phyloP scores from a whole-genome alignment of 192 early-diverging fungal species.

The Podochytrium sp. region DNA sequence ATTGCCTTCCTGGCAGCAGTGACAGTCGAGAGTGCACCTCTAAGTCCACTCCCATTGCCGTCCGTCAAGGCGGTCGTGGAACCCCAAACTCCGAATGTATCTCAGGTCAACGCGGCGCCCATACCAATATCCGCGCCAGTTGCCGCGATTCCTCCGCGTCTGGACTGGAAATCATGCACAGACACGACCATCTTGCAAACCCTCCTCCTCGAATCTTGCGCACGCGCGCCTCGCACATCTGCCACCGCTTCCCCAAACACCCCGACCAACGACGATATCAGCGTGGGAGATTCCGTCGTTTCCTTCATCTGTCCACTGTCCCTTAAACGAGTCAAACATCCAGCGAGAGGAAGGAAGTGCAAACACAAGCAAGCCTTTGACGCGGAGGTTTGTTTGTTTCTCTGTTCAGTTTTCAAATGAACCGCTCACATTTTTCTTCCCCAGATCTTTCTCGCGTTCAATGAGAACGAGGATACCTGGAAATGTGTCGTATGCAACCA shows the following conservation, averaged over 20 bases:
- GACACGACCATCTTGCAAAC: too few species aligned
- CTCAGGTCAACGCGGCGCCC: too few species aligned
- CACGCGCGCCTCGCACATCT: too few species aligned
- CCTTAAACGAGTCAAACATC: slow-evolving; percentile 32
- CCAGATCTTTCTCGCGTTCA: not conserved
- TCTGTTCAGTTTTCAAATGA: not conserved
- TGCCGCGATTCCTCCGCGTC: too few species aligned
- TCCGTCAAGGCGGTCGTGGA: too few species aligned
- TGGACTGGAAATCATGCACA: too few species aligned
- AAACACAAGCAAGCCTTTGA: slow-evolving; percentile 43
- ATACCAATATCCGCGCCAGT: too few species aligned
- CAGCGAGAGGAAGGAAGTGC: slow-evolving; percentile 40
- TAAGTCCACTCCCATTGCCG: too few species aligned
- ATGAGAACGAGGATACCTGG: slow-evolving; percentile 14
- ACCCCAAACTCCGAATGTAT: too few species aligned
- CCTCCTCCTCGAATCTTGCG: too few species aligned
- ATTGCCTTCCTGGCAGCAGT: too few species aligned
- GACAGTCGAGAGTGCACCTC: too few species aligned
- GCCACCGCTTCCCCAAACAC: not conserved
- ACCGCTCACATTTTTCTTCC: not conserved
- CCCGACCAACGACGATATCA: not conserved
- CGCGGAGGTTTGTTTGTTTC: slow-evolving; percentile 16
- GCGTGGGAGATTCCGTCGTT: slow-evolving; percentile 27
- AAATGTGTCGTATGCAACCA: slow-evolving; percentile 39
- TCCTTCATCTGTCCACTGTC: slow-evolving; percentile 42